A percentile compares a stretch with the other conserved stretches of the same genome.
Conservation (phyloP, 495 filamentous ascomycete genomes). For the Geoglossum glabrum region DNA sequence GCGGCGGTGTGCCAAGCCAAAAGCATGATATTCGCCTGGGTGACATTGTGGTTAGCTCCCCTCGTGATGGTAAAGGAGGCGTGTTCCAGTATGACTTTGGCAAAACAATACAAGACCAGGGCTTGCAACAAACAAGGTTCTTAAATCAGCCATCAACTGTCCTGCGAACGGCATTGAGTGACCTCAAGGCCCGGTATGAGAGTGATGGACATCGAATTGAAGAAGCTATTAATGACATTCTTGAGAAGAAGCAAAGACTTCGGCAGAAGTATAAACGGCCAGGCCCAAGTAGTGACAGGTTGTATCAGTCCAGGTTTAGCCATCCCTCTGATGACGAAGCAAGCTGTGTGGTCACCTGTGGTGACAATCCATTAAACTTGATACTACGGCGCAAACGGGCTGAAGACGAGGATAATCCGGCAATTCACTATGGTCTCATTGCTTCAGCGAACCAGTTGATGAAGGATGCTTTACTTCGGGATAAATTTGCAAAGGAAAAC, state of each 20-base stretch:
- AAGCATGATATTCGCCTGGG: neutral
- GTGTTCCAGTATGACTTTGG: neutral
- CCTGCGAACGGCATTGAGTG: neutral
- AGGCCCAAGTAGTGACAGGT: constrained; percentile 14
- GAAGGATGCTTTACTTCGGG: neutral
- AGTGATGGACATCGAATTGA: neutral
- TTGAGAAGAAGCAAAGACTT: neutral
- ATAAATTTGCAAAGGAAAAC: neutral
- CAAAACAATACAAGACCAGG: neutral
- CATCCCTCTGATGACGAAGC: constrained; percentile 12
- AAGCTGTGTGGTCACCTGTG: constrained; percentile 13
- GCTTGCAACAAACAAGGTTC: neutral
- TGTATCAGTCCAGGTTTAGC: constrained; percentile 16
- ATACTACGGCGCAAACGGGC: constrained; percentile 12
- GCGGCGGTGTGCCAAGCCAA: constrained; percentile 19
- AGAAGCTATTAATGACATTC: neutral
- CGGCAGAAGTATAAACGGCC: neutral
- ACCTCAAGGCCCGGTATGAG: neutral
- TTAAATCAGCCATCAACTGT: neutral
- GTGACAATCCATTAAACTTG: constrained; percentile 11
- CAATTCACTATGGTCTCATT: constrained; percentile 6
- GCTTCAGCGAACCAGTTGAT: constrained; percentile 6
- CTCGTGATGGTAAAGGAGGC: neutral
- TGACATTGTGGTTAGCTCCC: neutral
- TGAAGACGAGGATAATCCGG: constrained; percentile 6